Percentiles rank a stretch among this genome's conserved stretches.
phyloP scores from a whole-genome alignment of 345 rosid genomes.

The Aegle marmelos region DNA sequence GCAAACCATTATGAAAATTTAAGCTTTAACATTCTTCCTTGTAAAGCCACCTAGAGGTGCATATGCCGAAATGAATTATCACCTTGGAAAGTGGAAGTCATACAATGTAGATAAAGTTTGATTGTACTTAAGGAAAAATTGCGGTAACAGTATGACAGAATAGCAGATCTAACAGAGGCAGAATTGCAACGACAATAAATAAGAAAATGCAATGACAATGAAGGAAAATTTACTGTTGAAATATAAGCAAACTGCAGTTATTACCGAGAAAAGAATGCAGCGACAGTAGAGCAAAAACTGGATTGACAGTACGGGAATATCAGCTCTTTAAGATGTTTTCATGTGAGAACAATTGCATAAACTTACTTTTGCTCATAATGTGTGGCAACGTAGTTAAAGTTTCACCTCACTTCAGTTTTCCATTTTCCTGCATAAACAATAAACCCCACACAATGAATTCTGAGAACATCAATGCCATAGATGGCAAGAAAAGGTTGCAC shows the following conservation, averaged over 20 bases:
- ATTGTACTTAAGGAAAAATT: no score
- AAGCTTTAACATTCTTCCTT: no score
- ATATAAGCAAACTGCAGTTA: neutral
- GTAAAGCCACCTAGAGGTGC: no score
- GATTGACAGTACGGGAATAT: no score
- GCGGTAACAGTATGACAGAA: no score
- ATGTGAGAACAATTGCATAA: neutral
- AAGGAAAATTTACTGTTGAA: neutral
- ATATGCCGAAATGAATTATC: no score
- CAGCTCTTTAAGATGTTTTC: neutral
- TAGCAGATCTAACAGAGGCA: neutral
- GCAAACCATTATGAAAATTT: no score
- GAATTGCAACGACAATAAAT: neutral
- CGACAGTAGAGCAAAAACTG: neutral
- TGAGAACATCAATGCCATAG: neutral
- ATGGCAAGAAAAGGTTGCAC: neutral
- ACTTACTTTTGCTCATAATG: neutral
- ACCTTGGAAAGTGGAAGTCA: no score
- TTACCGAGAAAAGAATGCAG: neutral
- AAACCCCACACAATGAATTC: neutral
- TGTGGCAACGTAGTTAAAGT: neutral
- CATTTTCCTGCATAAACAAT: neutral
- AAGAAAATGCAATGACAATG: no score
- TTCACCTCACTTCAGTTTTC: neutral
- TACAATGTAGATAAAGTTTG: no score